Percentiles rank a stretch among this genome's conserved stretches.
These are phyloP conservation scores for Malus hybrid DNA, from an alignment of 331 rosid species.

Conservation along the genomic window DNA sequence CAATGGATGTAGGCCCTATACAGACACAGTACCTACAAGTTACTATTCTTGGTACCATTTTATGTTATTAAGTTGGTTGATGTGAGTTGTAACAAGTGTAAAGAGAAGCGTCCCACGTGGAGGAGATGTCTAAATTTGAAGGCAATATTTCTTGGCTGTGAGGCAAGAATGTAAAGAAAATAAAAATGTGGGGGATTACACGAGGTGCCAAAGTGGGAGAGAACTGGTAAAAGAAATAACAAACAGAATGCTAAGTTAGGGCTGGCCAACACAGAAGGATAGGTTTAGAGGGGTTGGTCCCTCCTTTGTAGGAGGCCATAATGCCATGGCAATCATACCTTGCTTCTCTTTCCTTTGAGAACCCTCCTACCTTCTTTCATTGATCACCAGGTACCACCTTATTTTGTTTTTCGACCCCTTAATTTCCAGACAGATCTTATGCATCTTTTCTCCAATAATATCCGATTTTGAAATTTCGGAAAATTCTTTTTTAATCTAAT, in stretches of 20 bases:
- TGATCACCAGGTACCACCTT: conserved; percentile 4
- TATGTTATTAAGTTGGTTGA: not conserved
- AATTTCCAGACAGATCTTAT: not conserved
- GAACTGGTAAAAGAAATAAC: conserved; percentile 49
- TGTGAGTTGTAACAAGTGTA: conserved; percentile 16
- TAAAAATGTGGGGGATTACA: not conserved
- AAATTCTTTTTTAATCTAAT: too few species aligned
- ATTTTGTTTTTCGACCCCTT: not conserved
- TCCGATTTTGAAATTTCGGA: not conserved
- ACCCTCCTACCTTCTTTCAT: not conserved
- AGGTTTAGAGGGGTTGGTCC: conserved; percentile 18
- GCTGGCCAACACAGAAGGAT: conserved; percentile 23
- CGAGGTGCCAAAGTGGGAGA: conserved; percentile 13
- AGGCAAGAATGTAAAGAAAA: not conserved
- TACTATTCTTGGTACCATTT: not conserved
- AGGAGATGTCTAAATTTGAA: conserved; percentile 22
- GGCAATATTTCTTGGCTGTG: conserved; percentile 7
- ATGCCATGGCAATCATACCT: conserved; percentile 28
- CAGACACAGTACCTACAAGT: not conserved
- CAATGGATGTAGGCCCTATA: not conserved
- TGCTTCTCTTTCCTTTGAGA: conserved; percentile 32
- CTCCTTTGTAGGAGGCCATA: conserved; percentile 63
- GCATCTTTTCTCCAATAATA: not conserved
- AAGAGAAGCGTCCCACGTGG: conserved; percentile 11
- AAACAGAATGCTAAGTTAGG: conserved; percentile 43